A percentile compares a stretch with the other conserved stretches of the same genome.
These are phyloP conservation scores for Psophocarpus tetragonolobus DNA, from an alignment of 306 rosid species.

Conservation along the genomic window DNA sequence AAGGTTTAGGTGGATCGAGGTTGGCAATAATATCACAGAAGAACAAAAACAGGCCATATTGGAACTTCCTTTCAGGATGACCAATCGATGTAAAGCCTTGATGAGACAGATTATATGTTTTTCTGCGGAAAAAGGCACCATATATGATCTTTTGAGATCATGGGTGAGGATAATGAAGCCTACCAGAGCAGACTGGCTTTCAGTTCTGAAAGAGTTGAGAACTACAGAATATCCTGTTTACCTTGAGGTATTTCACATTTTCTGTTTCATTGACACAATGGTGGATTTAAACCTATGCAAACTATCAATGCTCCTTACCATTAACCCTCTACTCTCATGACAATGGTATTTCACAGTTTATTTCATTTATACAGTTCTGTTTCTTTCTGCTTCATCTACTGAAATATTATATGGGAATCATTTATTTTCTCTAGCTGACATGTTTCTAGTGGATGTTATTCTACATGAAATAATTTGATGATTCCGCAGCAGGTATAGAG, in stretches of 20 bases:
- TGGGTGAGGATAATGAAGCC: conserved; percentile 90
- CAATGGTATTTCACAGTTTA: too few relatives aligned
- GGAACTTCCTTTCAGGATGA: conserved; percentile 64
- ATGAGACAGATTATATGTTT: conserved; percentile 88
- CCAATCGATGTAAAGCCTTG: conserved; percentile 70
- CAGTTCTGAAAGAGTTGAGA: conserved; percentile 69
- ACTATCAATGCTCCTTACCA: too few relatives aligned
- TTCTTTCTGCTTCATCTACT: too few relatives aligned
- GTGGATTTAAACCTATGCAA: background rate
- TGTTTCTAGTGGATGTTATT: too few relatives aligned
- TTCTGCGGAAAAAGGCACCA: conserved; percentile 47
- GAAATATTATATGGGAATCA: too few relatives aligned
- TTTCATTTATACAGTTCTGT: too few relatives aligned
- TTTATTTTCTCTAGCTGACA: too few relatives aligned
- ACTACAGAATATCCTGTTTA: conserved; percentile 62
- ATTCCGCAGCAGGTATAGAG: too few relatives aligned
- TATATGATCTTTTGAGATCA: conserved; percentile 58
- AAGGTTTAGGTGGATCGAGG: conserved; percentile 63
- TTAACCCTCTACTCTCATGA: too few relatives aligned
- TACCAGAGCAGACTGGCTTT: conserved; percentile 83
- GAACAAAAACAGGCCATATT: conserved; percentile 60
- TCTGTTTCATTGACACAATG: background rate
- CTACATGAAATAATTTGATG: too few relatives aligned
- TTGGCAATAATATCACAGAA: conserved; percentile 46
- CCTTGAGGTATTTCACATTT: conserved; percentile 55